Evolutionary conservation across 208 protist genomes (phyloP).

Genomic region (Naegleria lovaniensis): DNA sequence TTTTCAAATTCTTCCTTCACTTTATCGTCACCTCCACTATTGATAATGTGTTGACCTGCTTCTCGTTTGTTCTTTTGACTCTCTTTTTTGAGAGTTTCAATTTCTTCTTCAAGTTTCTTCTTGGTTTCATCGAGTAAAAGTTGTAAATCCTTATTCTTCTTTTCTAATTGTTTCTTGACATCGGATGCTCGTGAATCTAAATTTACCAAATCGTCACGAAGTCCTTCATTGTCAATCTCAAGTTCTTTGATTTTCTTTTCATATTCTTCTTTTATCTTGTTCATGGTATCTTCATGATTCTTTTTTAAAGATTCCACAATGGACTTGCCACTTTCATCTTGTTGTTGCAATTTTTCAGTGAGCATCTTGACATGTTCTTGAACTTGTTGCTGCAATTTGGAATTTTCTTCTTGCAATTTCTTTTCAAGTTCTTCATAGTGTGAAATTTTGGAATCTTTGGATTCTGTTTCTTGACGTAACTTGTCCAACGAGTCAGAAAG

Average conservation of each 20-base stretch:
- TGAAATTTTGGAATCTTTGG: not conserved
- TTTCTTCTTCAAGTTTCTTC: not conserved
- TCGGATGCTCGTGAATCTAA: not conserved
- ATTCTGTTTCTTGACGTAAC: not conserved
- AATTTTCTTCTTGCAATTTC: not conserved
- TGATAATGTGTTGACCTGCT: not conserved
- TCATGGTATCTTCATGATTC: not conserved
- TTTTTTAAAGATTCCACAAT: not conserved
- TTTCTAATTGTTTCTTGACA: not conserved
- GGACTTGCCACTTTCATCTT: not conserved
- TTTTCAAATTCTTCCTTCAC: not conserved
- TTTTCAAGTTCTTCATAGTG: not conserved
- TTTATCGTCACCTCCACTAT: not conserved
- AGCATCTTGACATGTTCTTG: not conserved
- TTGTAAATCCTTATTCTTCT: not conserved
- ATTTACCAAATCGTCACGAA: not conserved
- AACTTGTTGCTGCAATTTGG: not conserved
- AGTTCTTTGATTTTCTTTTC: not conserved
- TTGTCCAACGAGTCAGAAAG: not conserved
- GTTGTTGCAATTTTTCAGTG: not conserved
- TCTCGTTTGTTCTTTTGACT: not conserved
- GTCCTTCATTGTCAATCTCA: not conserved
- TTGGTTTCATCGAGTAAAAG: not conserved
- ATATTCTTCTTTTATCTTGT: not conserved
- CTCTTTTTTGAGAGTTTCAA: not conserved